Base-by-base conservation (phyloP, 2,329 filamentous ascomycete genomes). In the Fusarium sp. region DNA sequence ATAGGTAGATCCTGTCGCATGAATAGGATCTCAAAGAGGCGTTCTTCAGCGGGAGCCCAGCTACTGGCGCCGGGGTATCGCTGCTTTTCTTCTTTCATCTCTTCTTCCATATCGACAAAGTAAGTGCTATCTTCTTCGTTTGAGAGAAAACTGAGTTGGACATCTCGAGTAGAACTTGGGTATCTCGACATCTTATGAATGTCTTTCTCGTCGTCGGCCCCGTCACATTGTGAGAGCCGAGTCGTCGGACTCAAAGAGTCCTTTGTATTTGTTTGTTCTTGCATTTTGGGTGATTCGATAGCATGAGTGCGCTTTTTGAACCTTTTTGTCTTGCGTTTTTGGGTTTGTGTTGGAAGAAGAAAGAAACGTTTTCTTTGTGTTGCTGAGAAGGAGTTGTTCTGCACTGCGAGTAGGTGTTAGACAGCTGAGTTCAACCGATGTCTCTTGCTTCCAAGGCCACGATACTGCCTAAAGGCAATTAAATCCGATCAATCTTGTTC, bases 41-140 rank as follows among this genome's bases (percentile, higher is more conserved):
- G 74, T 31, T 82, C 80, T 68, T 88, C 87, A n/a, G 83, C 83
- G 11, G 80, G 76, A 28, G 87, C 80, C 85, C 87, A 88, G 56
- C 81, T 78, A 45, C 81, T 81, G 40, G 85, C 80, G 24, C 80
- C 80, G 0, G 81, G 80, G 53, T 81, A 83, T 2, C 76, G 71
- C 28, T 70, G 57, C 74, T 81, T 85, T 70, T 86, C 82, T 42
- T 75, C 72, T 66, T 84, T 80, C 75, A 87, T 82, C 59, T 84
- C 78, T 11, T 78, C 74, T 10, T 55, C 44, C 26, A 72, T 61
- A 13, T 57, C 49, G 6, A 46, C 31, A 17, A 66, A 45, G 28
- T 50, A 49, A 6, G 39, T 44, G 13, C n/a, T 63, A 1, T 65
- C 63, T 20, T 70, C 50, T 7, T 68, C 65, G 7, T 61, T 50